These are phyloP conservation scores for Microascus cirrosus DNA, from an alignment of 2,329 filamentous ascomycete species.

Conservation along the genomic window DNA sequence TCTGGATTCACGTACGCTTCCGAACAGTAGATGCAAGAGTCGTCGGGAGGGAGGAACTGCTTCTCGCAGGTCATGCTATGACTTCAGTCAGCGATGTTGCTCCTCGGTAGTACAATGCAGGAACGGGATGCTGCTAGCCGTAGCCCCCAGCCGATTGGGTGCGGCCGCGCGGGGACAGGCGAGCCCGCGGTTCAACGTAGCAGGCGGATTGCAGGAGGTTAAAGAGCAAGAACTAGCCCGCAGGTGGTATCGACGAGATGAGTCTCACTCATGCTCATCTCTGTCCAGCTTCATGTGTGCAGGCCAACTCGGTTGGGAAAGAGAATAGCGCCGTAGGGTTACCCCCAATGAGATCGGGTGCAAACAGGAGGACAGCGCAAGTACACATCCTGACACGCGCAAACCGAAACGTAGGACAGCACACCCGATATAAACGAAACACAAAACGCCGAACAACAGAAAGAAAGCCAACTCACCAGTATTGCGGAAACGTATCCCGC, in stretches of 20 bases:
- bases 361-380: no score
- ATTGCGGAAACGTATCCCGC: constrained; percentile 53
- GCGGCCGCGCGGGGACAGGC: neutral
- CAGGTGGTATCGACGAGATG: neutral
- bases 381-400: no score
- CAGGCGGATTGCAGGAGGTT: constrained; percentile 2
- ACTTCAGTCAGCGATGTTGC: neutral
- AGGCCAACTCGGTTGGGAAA: constrained; percentile 6
- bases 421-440: no score
- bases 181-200: neutral
- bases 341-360: no score
- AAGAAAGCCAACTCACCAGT: constrained; percentile 36
- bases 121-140: neutral
- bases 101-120: neutral
- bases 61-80: constrained; percentile 56
- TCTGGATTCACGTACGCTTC: constrained; percentile 39
- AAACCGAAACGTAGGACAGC: no score
- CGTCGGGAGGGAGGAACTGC: constrained; percentile 49
- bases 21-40: constrained; percentile 50
- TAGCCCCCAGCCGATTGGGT: neutral
- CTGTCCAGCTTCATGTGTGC: neutral
- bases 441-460: neutral
- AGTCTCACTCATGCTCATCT: constrained; percentile 11
- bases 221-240: neutral
- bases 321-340: constrained; percentile 8